Evolutionary conservation across 2,329 filamentous ascomycete species (phyloP), one percentile per base, ranked within the genome.

Genomic region (Ceratocystis smalleyi): DNA sequence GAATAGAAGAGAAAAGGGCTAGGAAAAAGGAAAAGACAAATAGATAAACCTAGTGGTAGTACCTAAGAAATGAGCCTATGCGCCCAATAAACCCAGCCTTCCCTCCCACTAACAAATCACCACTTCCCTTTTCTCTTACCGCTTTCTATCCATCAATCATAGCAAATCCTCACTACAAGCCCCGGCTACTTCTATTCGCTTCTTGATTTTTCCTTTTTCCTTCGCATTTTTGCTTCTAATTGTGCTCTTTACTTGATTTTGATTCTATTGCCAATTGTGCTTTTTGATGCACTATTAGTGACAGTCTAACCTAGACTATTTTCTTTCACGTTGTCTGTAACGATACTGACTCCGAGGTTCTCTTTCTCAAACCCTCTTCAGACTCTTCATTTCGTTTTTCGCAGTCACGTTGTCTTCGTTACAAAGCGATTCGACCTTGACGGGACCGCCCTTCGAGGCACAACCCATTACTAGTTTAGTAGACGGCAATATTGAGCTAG

Each of bases 351-450:
- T n/a, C 5, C 35, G 35, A 40, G 35, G 54, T 61, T 22, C 5
- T 61, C 17, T 30, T 63, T 3, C 32, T 27, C 43, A n/a, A 43
- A 12, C 54, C 8, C 15, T 8, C 59, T 12, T 24, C 32, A 47
- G 15, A 43, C 59, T 22, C 59, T 30, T 64, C 68, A 70, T 70
- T 15, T 57, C 19, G 27, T 43, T 57, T 43, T 47, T 51, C 59
- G 70, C 73, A 74, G 73, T 73, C 78, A 81, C 75, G 75, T 77
- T 79, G 79, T 79, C 65, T 64, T 64, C 62, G 27, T 61, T 66
- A 64, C 47, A 62, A 64, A 47, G 59, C 55, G 47, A 59, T 49
- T 32, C 45, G 40, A 57, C 35, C 35, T 54, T 60, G 32, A 43
- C 45, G 66, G 63, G 63, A 65, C 61, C 61, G 63, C 66, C 64